phyloP scores from a whole-genome alignment of 257 asterid genomes.

The Solanum chmielewskii region DNA sequence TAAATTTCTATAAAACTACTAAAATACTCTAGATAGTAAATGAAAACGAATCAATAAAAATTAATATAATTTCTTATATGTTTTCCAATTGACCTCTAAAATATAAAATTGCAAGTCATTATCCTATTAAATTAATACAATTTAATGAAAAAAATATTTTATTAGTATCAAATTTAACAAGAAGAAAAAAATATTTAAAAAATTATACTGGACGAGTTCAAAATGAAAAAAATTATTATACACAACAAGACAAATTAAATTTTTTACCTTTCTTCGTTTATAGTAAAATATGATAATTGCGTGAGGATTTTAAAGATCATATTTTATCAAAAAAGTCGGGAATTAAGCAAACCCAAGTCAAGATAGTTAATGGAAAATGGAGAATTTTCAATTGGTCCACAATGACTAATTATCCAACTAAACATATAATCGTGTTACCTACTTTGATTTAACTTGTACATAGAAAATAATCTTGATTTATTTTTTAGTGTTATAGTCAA shows the following conservation, averaged over 20 bases:
- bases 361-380: not conserved
- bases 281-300: not conserved
- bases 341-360: not conserved
- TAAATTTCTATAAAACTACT: not conserved
- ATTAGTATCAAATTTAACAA: not conserved
- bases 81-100: not conserved
- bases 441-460: not conserved
- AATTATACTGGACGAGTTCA: accelerated
- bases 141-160: too few relatives aligned
- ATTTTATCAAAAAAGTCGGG: not conserved
- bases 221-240: too few relatives aligned
- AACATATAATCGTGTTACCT: not conserved
- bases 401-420: not conserved
- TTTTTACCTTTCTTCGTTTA: not conserved
- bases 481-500: too few relatives aligned
- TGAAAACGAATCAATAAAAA: too few relatives aligned
- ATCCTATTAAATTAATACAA: not conserved
- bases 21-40: too few relatives aligned
- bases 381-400: not conserved
- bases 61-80: not conserved
- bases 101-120: not conserved
- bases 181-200: not conserved
- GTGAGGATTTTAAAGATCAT: not conserved
- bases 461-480: not conserved
- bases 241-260: too few relatives aligned